Evolutionary conservation across 106 monocot genomes (phyloP).

Genomic region (Apostasia ramifera): DNA sequence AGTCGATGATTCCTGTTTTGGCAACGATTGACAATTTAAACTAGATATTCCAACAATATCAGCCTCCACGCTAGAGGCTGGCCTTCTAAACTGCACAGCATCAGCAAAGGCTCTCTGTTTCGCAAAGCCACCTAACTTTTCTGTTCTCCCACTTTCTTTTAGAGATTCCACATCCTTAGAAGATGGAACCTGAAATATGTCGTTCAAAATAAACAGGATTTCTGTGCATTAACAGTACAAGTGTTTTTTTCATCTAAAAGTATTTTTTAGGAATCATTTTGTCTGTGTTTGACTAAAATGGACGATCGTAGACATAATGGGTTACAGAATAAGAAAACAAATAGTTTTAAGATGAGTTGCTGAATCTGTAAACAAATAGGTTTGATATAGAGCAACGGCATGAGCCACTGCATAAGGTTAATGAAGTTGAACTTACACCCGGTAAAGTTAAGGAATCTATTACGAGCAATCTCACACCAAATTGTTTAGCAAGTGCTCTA

Average conservation of each 20-base stretch:
- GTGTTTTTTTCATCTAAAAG: not conserved
- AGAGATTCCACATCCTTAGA: slow-evolving; percentile 57
- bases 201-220: too few relatives aligned
- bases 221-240: not conserved
- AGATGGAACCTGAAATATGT: slow-evolving; percentile 27
- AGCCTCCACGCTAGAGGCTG: slow-evolving; percentile 50
- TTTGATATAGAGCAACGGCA: too few relatives aligned
- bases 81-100: slow-evolving; percentile 32
- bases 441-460: slow-evolving; percentile 64
- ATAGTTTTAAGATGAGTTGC: not conserved
- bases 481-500: slow-evolving; percentile 77
- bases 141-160: slow-evolving; percentile 58
- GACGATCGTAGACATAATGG: not conserved
- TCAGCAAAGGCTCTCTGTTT: slow-evolving; percentile 44
- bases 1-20: slow-evolving; percentile 38
- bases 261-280: too few relatives aligned
- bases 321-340: not conserved
- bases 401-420: not conserved
- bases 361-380: not conserved
- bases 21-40: slow-evolving; percentile 10
- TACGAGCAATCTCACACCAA: slow-evolving; percentile 70
- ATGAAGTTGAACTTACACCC: slow-evolving; percentile 47
- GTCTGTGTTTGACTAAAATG: not conserved
- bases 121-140: slow-evolving; percentile 35
- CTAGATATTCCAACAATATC: slow-evolving; percentile 38